Conservation (phyloP, 2,329 filamentous ascomycete genomes). For the Mariannaea sp. region DNA sequence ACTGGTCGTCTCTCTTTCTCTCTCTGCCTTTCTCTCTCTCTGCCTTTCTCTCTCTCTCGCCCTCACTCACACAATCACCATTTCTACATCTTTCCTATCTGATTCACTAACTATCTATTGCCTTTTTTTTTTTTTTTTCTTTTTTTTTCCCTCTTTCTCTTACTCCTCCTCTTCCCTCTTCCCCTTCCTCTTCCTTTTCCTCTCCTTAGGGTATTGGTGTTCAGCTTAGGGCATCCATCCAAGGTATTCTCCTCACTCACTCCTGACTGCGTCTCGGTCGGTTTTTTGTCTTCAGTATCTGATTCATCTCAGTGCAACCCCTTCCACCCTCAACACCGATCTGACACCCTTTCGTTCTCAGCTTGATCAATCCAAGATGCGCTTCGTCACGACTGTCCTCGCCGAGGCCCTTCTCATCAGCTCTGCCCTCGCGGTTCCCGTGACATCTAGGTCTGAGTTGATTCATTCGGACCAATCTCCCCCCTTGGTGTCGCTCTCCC, state of each 20-base stretch:
- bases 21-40: not conserved
- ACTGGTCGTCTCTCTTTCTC: too few species aligned
- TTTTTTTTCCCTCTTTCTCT: not conserved
- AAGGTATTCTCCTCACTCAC: too few species aligned
- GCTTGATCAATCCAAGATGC: constrained; percentile 27
- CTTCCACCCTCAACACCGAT: not conserved
- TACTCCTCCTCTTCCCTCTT: not conserved
- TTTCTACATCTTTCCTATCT: not conserved
- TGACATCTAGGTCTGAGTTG: not conserved
- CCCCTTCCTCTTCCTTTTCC: not conserved
- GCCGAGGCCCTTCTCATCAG: constrained; percentile 18
- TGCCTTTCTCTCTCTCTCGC: not conserved
- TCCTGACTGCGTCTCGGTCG: too few species aligned
- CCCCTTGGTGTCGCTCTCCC: too few species aligned
- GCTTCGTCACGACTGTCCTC: constrained; percentile 4
- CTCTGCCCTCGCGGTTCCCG: constrained; percentile 26
- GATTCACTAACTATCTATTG: not conserved
- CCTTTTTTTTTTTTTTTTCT: not conserved
- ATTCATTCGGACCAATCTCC: too few species aligned
- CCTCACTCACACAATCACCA: not conserved
- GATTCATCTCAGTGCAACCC: too few species aligned
- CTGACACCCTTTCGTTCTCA: not conserved
- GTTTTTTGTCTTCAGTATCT: too few species aligned
- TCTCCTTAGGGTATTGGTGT: not conserved
- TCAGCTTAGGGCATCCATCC: too few species aligned